These are phyloP conservation scores for Populus euphratica DNA, from an alignment of 345 rosid genomes.

Conservation along the genomic window DNA sequence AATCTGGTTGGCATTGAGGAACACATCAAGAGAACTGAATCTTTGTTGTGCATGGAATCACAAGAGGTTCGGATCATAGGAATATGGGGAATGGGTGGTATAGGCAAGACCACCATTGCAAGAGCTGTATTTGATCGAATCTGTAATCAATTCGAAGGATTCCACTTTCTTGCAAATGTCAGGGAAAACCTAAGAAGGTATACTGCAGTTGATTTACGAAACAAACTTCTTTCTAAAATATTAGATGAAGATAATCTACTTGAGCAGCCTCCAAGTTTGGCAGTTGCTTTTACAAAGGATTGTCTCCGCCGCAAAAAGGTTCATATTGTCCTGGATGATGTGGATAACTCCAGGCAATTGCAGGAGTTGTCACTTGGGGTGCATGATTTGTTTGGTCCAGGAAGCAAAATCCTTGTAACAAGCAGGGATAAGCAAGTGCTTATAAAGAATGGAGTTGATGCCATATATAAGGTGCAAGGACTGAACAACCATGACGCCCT, in stretches of 20 bases:
- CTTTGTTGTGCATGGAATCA: no score
- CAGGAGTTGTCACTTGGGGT: not conserved
- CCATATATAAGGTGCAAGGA: not conserved
- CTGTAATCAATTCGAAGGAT: slow-evolving; percentile 5
- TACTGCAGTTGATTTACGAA: not conserved
- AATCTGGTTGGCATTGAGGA: slow-evolving; percentile 12
- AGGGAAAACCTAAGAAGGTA: not conserved
- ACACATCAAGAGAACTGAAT: not conserved
- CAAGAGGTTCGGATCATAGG: no score
- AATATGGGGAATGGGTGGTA: no score
- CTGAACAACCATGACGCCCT: not conserved
- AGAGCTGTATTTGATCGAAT: slow-evolving; percentile 2
- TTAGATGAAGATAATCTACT: not conserved
- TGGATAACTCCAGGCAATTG: not conserved
- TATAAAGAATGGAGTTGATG: no score
- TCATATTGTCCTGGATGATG: slow-evolving; percentile 11
- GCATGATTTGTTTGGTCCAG: not conserved
- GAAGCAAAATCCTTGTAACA: no score
- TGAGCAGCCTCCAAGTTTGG: not conserved
- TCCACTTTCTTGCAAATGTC: slow-evolving; percentile 9
- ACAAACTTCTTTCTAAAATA: not conserved
- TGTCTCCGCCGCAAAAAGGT: not conserved
- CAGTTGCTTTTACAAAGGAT: not conserved
- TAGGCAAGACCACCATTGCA: slow-evolving; percentile 14
- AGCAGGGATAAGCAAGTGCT: no score